Evolutionary conservation across 78 protist genomes (phyloP), one percentile per base, ranked within the genome.

Genomic region (Isochrysis galbana): DNA sequence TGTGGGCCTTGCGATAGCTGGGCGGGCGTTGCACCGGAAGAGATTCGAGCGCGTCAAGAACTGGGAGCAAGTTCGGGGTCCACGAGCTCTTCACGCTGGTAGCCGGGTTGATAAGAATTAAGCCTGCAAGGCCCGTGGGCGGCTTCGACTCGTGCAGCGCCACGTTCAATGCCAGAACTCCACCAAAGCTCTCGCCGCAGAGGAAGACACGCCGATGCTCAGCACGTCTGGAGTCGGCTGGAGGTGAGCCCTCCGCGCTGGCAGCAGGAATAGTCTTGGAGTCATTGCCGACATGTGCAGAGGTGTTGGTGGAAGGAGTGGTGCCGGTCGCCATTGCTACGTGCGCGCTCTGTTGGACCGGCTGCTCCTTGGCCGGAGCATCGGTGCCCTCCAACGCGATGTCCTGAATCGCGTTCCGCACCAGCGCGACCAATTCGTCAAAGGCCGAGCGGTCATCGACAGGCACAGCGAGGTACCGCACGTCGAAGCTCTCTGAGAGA

Each of bases 21-120:
- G 54, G 45, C 38, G 48, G 42, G 87, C 46, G 46, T n/a, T 21
- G n/a, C n/a, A n/a, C n/a, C n/a, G n/a, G n/a, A n/a, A n/a, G n/a
- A n/a, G n/a, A n/a, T n/a, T n/a, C 42, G 14, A 70, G 17, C 11
- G 80, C 80, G 41, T 34, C 25, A 29, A 77, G 84, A 3, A 77
- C 34, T 5, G 29, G 47, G 17, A 29, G 84, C 47, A 77, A 46
- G 47, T 34, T 17, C 55, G 54, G 0, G 17, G 88, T 46, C 88
- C 88, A 80, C 38, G 88, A 0, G 55, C 54, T 29, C 21, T 25
- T 39, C 29, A 80, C 7, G 32, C 29, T 1, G 36, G 88, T 80
- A 5, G 88, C 88, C 21, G 88, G 88, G 88, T 80, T 80, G 88
- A 80, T 44, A 21, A 80, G 88, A 19, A 44, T 54, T 23, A 80